A percentile compares a stretch with the other conserved stretches of the same genome.
phyloP scores from a whole-genome alignment of 257 asterid species.

The Ilex asprella region DNA sequence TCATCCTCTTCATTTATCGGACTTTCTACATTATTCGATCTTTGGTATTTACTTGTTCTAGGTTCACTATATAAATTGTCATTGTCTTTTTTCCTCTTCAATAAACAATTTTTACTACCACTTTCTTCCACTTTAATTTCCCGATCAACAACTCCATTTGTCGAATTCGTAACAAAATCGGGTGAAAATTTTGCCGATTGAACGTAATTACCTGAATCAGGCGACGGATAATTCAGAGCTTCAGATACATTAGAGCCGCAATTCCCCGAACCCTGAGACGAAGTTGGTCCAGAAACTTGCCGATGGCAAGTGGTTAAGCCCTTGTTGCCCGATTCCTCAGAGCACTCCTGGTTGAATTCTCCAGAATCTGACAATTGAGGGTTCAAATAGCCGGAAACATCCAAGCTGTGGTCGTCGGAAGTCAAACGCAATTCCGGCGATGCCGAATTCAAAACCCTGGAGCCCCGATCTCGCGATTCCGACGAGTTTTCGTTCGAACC shows the following conservation, averaged over 20 bases:
- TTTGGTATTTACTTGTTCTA: conserved; percentile 42
- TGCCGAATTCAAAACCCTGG: conserved; percentile 38
- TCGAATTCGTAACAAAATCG: conserved; percentile 34
- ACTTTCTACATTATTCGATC: conserved; percentile 27
- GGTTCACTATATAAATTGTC: conserved; percentile 39
- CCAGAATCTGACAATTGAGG: conserved; percentile 73
- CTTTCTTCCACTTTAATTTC: conserved; percentile 44
- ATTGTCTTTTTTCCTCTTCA: conserved; percentile 62
- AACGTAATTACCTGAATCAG: conserved; percentile 34
- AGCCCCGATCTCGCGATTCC: conserved; percentile 38
- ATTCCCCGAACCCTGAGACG: conserved; percentile 53
- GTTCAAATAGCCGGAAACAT: conserved; percentile 43
- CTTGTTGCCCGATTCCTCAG: conserved; percentile 23
- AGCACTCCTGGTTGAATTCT: conserved; percentile 32
- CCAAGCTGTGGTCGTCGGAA: conserved; percentile 20
- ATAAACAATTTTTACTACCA: conserved; percentile 20
- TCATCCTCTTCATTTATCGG: conserved; percentile 65
- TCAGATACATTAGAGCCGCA: conserved; percentile 45
- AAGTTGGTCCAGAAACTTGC: neutral
- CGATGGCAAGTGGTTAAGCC: neutral
- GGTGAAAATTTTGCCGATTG: conserved; percentile 65
- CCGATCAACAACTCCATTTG: conserved; percentile 47
- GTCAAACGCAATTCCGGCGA: conserved; percentile 41
- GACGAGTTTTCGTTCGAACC: conserved; percentile 11
- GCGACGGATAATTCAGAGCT: neutral